Evolutionary conservation across 371 early-diverging fungal species (phyloP), one percentile per base, ranked within the genome.

Genomic region (Mucor piriformis): DNA sequence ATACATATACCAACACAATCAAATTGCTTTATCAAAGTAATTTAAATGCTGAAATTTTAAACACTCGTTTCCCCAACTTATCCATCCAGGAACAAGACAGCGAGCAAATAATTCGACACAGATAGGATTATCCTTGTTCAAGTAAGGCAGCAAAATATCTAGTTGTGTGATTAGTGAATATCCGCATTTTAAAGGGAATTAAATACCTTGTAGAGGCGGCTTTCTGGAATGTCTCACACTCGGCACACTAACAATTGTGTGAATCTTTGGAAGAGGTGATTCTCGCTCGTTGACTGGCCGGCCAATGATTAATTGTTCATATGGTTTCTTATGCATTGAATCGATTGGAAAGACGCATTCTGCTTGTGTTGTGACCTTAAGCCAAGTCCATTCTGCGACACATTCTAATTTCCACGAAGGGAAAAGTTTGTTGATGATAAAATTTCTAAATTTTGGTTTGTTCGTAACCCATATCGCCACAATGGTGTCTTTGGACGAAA

Each of bases 401-500:
- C 72, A 69, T 50, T 76, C 67, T 0, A 89, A 34, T 2, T 81
- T 73, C 90, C 91, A 92, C 3, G 85, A 73, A 0, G 82, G 77
- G 61, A 90, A 86, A 44, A 92, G 73, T 66, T 89, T 90, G 10
- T 89, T 75, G 1, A 67, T 40, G 3, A 90, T 81, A 34, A 90
- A 83, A 0, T 63, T 71, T 8, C 74, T 67, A 50, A 81, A 77
- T 33, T 86, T 86, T 16, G 86, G 86, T 38, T 85, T 81, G 57
- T 92, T 91, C 8, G 91, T 90, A 11, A 92, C 84, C 92, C 92
- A 92, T 1, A 90, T 82, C 0, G 85, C 88, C 1, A 90, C 82
- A 6, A 87, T 33, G n/a, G 47, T 38, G 20, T 64, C 56, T 13
- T 67, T 66, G 6, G 51, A 27, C 1, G 54, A 20, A 1, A 83